Evolutionary conservation across 176 grass and related monocot species (phyloP).

Genomic region (Saccharum officinarum): DNA sequence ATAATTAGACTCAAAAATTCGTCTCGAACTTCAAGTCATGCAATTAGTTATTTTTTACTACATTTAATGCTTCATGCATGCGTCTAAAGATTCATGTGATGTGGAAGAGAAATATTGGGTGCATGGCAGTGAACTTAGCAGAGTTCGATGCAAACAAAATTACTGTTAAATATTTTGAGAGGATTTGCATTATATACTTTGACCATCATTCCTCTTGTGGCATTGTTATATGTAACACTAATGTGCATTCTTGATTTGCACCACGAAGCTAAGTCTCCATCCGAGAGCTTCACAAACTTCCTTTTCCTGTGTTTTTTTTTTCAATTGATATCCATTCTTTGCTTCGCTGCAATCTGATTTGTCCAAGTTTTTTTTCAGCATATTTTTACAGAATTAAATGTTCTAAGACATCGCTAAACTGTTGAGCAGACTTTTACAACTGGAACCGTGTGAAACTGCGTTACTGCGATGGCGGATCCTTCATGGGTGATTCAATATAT

Average conservation of each 20-base stretch:
- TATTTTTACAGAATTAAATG: neutral
- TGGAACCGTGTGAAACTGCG: slow-evolving; percentile 90
- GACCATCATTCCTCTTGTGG: neutral
- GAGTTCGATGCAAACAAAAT: neutral
- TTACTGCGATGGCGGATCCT: slow-evolving; percentile 83
- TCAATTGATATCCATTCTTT: neutral
- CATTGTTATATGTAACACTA: neutral
- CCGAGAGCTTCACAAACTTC: neutral
- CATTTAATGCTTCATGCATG: too few relatives aligned
- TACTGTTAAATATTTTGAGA: too few relatives aligned
- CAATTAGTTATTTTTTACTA: too few relatives aligned
- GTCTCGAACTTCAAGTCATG: too few relatives aligned
- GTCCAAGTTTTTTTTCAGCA: neutral
- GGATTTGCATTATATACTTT: too few relatives aligned
- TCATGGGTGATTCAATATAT: slow-evolving; percentile 56
- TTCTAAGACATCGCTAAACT: neutral
- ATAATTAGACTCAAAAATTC: too few relatives aligned
- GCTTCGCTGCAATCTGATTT: neutral
- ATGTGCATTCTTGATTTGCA: neutral
- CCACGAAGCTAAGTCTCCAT: neutral
- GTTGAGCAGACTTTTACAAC: slow-evolving; percentile 68
- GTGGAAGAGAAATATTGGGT: too few relatives aligned
- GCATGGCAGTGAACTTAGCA: neutral
- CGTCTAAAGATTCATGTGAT: too few relatives aligned
- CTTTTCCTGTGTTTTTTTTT: neutral